Percentiles rank a stretch among this genome's conserved stretches.
Evolutionary conservation across 2,329 filamentous ascomycete species (phyloP).

Genomic region (Didymella keratinophila): DNA sequence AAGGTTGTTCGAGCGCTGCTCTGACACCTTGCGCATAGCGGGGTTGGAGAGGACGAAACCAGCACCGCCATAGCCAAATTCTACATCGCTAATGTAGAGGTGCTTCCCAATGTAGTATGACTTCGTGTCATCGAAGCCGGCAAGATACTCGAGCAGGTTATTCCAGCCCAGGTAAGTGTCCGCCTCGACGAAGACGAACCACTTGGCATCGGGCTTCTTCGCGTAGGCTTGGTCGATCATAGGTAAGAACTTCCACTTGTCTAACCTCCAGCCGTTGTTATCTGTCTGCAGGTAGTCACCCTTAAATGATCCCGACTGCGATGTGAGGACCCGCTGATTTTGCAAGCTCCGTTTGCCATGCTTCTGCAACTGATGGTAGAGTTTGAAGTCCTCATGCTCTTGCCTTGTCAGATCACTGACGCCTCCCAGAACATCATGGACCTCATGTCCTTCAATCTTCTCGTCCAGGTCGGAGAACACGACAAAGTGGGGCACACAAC

Average conservation of each 20-base stretch:
- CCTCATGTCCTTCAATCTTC: slow-evolving; percentile 58
- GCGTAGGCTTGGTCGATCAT: slow-evolving; percentile 60
- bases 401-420: slow-evolving; percentile 51
- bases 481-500: slow-evolving; percentile 63
- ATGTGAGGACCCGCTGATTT: slow-evolving; percentile 40
- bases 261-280: slow-evolving; percentile 60
- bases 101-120: slow-evolving; percentile 56
- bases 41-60: slow-evolving; percentile 55
- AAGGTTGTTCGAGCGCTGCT: slow-evolving; percentile 41
- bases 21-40: slow-evolving; percentile 49
- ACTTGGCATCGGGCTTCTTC: slow-evolving; percentile 47
- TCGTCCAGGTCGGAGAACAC: slow-evolving; percentile 68
- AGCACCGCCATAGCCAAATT: slow-evolving; percentile 57
- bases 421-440: slow-evolving; percentile 58
- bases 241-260: slow-evolving; percentile 68
- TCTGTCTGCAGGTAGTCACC: slow-evolving; percentile 48
- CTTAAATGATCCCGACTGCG: slow-evolving; percentile 43
- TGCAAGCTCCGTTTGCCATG: slow-evolving; percentile 55
- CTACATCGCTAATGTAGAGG: slow-evolving; percentile 53
- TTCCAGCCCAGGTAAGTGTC: slow-evolving; percentile 50
- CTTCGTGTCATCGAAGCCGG: slow-evolving; percentile 49
- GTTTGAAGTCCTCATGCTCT: slow-evolving; percentile 59
- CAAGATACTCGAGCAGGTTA: slow-evolving; percentile 53
- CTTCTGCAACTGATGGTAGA: slow-evolving; percentile 60
- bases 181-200: slow-evolving; percentile 51